phyloP scores from a whole-genome alignment of 2,329 filamentous ascomycete species.

The Cladosporium velox region DNA sequence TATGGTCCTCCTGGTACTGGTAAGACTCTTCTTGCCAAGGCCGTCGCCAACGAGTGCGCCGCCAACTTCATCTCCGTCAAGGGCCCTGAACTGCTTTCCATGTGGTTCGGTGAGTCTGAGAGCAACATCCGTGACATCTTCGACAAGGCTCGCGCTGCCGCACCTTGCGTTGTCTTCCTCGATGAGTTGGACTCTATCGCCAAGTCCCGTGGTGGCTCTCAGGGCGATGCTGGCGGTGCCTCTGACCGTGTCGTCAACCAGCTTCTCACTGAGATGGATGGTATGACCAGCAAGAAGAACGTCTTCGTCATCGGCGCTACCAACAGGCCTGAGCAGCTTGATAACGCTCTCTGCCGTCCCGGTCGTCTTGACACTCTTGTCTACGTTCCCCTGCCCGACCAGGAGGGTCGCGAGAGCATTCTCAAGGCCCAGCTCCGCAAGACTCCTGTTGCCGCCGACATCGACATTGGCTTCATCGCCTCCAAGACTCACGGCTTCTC shows the following conservation, averaged over 20 bases:
- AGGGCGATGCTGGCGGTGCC: slow-evolving; percentile 94
- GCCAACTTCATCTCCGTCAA: slow-evolving; percentile 99
- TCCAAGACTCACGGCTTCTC: slow-evolving; percentile 98
- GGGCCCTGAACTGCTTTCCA: slow-evolving; percentile 95
- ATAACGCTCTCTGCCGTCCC: slow-evolving; percentile 95
- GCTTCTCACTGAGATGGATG: slow-evolving; percentile 98
- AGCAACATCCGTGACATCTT: slow-evolving; percentile 99
- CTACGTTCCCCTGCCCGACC: slow-evolving; percentile 95
- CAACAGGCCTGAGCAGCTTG: slow-evolving; percentile 97
- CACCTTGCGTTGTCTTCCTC: slow-evolving; percentile 97
- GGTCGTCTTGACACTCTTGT: slow-evolving; percentile 98
- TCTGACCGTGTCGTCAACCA: slow-evolving; percentile 99
- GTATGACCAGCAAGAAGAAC: slow-evolving; percentile 99
- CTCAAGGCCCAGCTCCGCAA: slow-evolving; percentile 96
- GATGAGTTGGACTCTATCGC: slow-evolving; percentile 98
- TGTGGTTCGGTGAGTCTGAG: slow-evolving; percentile 99
- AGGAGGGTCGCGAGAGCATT: slow-evolving; percentile 84
- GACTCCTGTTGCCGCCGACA: slow-evolving; percentile 85
- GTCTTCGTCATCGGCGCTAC: slow-evolving; percentile 99
- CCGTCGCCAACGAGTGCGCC: slow-evolving; percentile 97
- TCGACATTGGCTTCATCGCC: slow-evolving; percentile 89
- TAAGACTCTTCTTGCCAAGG: slow-evolving; percentile 99
- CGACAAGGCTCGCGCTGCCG: slow-evolving; percentile 97
- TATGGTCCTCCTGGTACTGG: slow-evolving; percentile 99
- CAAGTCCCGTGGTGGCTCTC: slow-evolving; percentile 96